Evolutionary conservation across 2,329 filamentous ascomycete species (phyloP), one percentile per base, ranked within the genome.

Genomic region (Samsoniella hepiali): DNA sequence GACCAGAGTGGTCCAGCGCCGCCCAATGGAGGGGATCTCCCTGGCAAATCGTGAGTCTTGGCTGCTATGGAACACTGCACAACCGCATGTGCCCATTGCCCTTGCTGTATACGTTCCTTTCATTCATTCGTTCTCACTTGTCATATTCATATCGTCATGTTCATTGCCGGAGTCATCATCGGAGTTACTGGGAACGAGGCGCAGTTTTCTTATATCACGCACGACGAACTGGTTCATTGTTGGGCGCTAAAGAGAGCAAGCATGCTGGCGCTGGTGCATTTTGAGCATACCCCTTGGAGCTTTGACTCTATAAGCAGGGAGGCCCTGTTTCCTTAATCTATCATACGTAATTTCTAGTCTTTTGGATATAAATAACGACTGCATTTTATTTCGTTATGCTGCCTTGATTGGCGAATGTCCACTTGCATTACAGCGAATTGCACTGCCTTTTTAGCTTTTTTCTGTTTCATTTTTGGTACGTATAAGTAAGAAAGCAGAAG

Each of bases 1-100:
- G 84, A 86, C 67, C 77, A 79, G 57, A 85, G 82, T 66, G 83
- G 83, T 9, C 80, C 81, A 1, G 69, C 73, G 17, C 74, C 74
- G 58, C 78, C 77, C 7, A 72, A 73, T 40, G 64, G 67, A 31
- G 70, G 68, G 34, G 71, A 72, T 40, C 66, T 68, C 58, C 68
- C 61, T 8, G 58, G 61, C 34, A 31, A 40, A 42, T 8, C 40
- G 42, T 56, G 34, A 56, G 45, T 11, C 3, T 3, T 32, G 10
- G 2, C 17, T 27, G 27, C 11, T 27, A 27, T 15, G 17, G 1
- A 22, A 31, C 32, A 36, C 31, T 62, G 58, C 55, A 45, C 31
- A 55, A 62, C 38, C 29, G 11, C 38, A 47, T 29, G 47, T 54
- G 38, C 45, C 57, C 45, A 7, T 13, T 34, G 10, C 2, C 32